phyloP scores from a whole-genome alignment of 257 asterid genomes.

The Solanum chiquidenum region DNA sequence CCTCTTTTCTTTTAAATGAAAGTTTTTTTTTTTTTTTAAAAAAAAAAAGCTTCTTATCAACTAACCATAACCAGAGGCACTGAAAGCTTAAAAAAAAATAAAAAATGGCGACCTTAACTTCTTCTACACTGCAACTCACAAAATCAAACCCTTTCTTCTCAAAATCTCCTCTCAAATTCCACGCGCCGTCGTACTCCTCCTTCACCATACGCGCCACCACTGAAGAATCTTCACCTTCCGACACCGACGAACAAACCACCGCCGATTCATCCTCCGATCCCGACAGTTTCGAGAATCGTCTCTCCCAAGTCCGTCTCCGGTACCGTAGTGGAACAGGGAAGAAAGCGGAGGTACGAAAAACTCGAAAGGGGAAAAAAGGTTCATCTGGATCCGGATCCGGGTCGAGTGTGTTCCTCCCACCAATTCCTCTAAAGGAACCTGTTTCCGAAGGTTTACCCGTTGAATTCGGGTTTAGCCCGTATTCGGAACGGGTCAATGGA shows the following conservation, averaged over 20 bases:
- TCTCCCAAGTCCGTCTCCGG: constrained; percentile 60
- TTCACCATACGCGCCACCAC: constrained; percentile 38
- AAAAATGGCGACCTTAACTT: constrained; percentile 60
- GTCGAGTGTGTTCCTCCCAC: constrained; percentile 62
- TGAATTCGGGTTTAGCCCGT: constrained; percentile 90
- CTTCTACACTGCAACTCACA: constrained; percentile 55
- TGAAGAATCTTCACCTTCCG: constrained; percentile 32
- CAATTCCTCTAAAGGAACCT: constrained; percentile 65
- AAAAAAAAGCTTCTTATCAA: not conserved
- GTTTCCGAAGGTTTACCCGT: constrained; percentile 62
- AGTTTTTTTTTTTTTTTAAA: not conserved
- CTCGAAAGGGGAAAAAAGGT: constrained; percentile 48
- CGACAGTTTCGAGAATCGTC: constrained; percentile 62
- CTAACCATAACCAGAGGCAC: not conserved
- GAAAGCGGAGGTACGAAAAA: constrained; percentile 66
- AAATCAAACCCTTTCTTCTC: constrained; percentile 26
- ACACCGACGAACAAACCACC: constrained; percentile 23
- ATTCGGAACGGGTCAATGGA: constrained; percentile 73
- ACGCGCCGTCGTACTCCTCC: constrained; percentile 1
- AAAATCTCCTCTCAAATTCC: constrained; percentile 7
- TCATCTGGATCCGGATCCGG: constrained; percentile 39
- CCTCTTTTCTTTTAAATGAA: not conserved
- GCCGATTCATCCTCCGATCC: constrained; percentile 15
- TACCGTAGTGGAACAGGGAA: constrained; percentile 76
- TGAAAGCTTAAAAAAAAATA: not conserved